A percentile compares a stretch with the other conserved stretches of the same genome.
Conservation (phyloP, 768 basidiomycete species). For the Rhodotorula babjevae region DNA sequence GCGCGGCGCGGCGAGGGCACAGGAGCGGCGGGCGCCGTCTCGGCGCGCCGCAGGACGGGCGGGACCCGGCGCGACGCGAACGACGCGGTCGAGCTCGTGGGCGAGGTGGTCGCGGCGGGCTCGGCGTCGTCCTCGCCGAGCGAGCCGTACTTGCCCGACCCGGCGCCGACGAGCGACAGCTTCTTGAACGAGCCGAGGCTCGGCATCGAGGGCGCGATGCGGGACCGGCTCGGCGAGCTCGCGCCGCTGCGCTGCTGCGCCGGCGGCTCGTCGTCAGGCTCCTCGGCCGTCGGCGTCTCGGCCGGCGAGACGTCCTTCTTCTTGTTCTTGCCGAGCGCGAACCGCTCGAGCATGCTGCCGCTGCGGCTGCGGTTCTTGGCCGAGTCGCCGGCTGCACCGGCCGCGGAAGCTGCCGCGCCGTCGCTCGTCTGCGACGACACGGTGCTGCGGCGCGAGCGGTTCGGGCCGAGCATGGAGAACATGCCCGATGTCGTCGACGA, state of each 20-base stretch:
- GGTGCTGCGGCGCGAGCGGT: constrained; percentile 11
- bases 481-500: neutral
- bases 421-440: constrained; percentile 3
- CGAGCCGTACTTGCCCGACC: neutral
- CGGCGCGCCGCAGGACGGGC: constrained; percentile 11
- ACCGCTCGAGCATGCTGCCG: constrained; percentile 24
- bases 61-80: neutral
- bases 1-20: neutral
- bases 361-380: constrained; percentile 17
- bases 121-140: constrained; percentile 1
- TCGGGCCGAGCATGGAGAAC: constrained; percentile 20
- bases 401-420: neutral
- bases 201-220: constrained; percentile 5
- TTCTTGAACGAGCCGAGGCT: constrained; percentile 18
- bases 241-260: neutral
- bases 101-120: neutral
- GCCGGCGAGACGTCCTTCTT: neutral
- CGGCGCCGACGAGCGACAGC: neutral
- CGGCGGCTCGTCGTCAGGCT: neutral
- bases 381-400: neutral
- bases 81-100: neutral
- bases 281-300: neutral
- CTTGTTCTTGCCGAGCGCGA: constrained; percentile 10
- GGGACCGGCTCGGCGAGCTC: neutral
- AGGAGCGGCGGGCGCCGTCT: constrained; percentile 1